Conservation (phyloP, 2,329 filamentous ascomycete genomes). For the Venturia oleaginea region DNA sequence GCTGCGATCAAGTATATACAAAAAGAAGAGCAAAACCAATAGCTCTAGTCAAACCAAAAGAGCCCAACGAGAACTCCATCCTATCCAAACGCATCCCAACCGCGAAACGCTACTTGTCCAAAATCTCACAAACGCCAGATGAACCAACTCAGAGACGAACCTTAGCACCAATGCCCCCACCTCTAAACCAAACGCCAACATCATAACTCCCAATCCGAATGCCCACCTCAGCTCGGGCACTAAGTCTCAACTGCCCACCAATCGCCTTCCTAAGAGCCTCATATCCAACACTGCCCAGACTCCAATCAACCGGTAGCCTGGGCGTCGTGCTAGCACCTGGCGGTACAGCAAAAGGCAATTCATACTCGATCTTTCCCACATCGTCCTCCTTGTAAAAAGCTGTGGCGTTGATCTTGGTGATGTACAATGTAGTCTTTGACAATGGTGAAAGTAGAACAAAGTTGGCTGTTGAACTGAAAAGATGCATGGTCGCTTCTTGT, state of each 20-base stretch:
- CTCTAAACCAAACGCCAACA: constrained; percentile 49
- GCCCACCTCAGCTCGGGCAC: constrained; percentile 67
- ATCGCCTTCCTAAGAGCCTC: constrained; percentile 71
- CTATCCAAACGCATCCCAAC: neutral
- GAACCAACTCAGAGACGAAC: constrained; percentile 19
- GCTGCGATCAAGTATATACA: too few relatives aligned
- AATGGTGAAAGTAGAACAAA: constrained; percentile 80
- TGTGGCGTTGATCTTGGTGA: constrained; percentile 74
- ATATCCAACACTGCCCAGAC: constrained; percentile 67
- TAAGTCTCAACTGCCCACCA: constrained; percentile 69
- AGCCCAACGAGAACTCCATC: too few relatives aligned
- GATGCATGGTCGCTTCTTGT: constrained; percentile 63
- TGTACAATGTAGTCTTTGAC: constrained; percentile 58
- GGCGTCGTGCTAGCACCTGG: constrained; percentile 67
- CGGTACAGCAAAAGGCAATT: constrained; percentile 64
- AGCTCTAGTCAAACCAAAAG: too few relatives aligned
- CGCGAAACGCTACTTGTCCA: neutral
- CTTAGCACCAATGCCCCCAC: constrained; percentile 37
- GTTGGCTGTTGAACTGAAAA: constrained; percentile 76
- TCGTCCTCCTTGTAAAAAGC: constrained; percentile 78
- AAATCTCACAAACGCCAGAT: neutral
- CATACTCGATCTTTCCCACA: constrained; percentile 68
- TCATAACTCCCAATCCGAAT: constrained; percentile 67
- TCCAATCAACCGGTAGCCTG: constrained; percentile 73
- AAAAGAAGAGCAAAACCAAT: too few relatives aligned